Evolutionary conservation across 257 asterid genomes (phyloP).

Genomic region (Salvia rosmarinus): DNA sequence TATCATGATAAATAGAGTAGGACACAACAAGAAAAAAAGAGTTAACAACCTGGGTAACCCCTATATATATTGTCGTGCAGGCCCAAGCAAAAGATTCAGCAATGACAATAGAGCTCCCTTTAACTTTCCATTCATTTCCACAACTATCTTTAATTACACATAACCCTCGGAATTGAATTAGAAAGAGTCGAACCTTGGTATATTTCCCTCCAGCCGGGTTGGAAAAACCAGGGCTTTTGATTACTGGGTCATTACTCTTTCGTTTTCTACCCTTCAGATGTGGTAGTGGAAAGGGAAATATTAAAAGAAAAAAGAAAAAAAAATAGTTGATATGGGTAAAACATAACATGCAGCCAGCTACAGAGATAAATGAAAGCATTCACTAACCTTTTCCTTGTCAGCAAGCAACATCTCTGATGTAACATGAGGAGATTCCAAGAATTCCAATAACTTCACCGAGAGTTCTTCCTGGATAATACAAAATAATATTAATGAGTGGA

Average conservation of each 20-base stretch:
- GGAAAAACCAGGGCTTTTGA: slow-evolving; percentile 55
- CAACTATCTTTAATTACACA: neutral
- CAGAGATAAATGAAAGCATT: slow-evolving; percentile 21
- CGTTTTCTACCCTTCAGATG: slow-evolving; percentile 62
- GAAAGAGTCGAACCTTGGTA: slow-evolving; percentile 52
- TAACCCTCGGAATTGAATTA: slow-evolving; percentile 13
- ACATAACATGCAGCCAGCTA: slow-evolving; percentile 12
- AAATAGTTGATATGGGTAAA: neutral
- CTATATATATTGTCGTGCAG: too few species aligned
- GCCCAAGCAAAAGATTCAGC: too few species aligned
- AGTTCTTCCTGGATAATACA: slow-evolving; percentile 74
- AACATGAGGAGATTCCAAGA: slow-evolving; percentile 83
- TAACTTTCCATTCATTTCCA: neutral
- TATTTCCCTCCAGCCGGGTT: slow-evolving; percentile 46
- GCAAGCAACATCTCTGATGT: slow-evolving; percentile 78
- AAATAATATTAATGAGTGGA: slow-evolving; percentile 22
- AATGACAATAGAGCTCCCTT: too few species aligned
- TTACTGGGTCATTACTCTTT: slow-evolving; percentile 50
- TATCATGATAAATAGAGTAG: neutral
- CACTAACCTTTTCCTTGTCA: slow-evolving; percentile 65
- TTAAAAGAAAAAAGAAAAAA: neutral
- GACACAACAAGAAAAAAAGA: too few species aligned
- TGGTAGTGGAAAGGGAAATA: neutral
- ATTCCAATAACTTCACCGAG: slow-evolving; percentile 67
- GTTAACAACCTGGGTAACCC: neutral